Evolutionary conservation across 139 green algal species (phyloP).

Genomic region (Astrephomene gubernaculifera): DNA sequence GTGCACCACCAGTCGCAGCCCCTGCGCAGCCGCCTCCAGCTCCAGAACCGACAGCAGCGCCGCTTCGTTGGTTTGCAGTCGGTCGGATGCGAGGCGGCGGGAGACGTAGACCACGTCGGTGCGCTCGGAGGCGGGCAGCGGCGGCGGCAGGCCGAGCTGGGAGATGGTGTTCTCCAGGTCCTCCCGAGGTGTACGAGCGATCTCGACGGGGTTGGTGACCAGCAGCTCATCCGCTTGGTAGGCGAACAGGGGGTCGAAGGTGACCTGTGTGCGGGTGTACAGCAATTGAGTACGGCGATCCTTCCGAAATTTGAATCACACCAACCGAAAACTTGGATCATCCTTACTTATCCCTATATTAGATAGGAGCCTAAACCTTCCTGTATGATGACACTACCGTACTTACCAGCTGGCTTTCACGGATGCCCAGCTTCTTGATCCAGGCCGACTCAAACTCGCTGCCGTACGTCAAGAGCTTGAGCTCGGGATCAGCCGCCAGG

Average conservation of each 20-base stretch:
- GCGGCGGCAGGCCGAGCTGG: background rate
- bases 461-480: background rate
- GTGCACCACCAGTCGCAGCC: background rate
- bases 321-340: no score
- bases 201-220: background rate
- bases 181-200: background rate
- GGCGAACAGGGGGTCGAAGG: background rate
- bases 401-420: background rate
- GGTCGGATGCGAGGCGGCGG: background rate
- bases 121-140: background rate
- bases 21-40: background rate
- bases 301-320: no score
- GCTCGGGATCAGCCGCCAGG: background rate
- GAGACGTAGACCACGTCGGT: background rate
- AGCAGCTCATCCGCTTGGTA: background rate
- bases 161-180: no score
- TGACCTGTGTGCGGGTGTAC: background rate
- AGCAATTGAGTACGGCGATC: no score
- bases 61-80: background rate
- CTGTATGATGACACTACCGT: no score
- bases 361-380: no score
- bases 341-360: no score
- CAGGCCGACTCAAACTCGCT: background rate
- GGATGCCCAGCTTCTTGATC: background rate
- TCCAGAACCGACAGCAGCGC: background rate